Evolutionary conservation across 2,329 filamentous ascomycete species (phyloP), one percentile per base, ranked within the genome.

Genomic region (Zasmidium citrigriseum): DNA sequence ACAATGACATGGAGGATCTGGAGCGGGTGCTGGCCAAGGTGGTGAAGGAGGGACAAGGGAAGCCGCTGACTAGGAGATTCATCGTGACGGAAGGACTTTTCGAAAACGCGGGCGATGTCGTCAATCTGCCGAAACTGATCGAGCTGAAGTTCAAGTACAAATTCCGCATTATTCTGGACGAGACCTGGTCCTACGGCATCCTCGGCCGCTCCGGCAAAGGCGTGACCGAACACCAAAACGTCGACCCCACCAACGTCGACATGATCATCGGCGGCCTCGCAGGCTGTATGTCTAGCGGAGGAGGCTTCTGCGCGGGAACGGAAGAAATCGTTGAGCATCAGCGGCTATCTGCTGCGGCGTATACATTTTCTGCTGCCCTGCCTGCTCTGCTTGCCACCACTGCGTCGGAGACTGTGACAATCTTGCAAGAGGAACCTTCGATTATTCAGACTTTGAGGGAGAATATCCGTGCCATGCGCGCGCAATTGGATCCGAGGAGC

Each of bases 111-210:
- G 95, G 95, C 52, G 93, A 97, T 73, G 86, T 89, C 68, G 86
- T 89, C 21, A 84, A 98, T 73, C 78, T 99, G 62, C 93, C 93
- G 2, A 93, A 88, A 72, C 85, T 99, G 68, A 90, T 98, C 63
- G 93, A 96, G 73, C 82, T 99, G 67, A 97, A 97, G 77, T 87
- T 93, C 67, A 90, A 89, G 74, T 97, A 98, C 84, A 99, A 97
- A 79, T 99, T 98, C 80, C 91, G 95, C 68, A 85, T 99, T 57
- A 96, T 98, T 65, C 86, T 99, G 38, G 95, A 99, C 74, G 95
- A 99, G 80, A 96, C 93, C 1, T 96, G 91, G 89, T 97, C 93
- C 1, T 99, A 98, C 73, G 96, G 93, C 60, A 90, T 98, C 18
- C 84, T 99, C 4, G 95, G 95, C 49, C 85, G 92, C 61, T 96